phyloP scores from a whole-genome alignment of 2,329 filamentous ascomycete species.

The Cladosporium sp. region DNA sequence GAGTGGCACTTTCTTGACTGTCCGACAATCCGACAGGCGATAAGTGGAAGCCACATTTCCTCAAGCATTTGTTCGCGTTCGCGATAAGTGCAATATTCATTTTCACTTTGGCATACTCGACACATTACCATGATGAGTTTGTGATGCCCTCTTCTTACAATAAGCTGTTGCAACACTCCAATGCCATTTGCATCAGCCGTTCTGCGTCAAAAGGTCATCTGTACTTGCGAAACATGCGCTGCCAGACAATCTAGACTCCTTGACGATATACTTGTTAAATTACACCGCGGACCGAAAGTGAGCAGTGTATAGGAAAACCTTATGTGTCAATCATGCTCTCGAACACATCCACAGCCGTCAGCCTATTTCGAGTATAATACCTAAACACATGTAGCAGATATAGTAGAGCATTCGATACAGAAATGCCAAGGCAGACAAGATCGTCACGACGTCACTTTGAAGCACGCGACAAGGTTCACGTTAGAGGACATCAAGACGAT shows the following conservation, averaged over 20 bases:
- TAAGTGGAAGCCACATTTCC: slow-evolving; percentile 6
- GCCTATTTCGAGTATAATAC: background rate
- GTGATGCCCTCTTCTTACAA: no score
- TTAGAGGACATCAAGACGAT: background rate
- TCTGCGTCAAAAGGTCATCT: background rate
- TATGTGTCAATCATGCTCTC: background rate
- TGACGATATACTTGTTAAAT: background rate
- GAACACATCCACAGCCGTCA: background rate
- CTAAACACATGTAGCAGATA: background rate
- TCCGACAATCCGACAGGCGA: background rate
- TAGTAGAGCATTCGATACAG: background rate
- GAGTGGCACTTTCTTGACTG: slow-evolving; percentile 8
- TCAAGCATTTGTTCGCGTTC: background rate
- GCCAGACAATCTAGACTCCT: background rate
- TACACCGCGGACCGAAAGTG: background rate
- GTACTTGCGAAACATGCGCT: background rate
- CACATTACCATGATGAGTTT: no score
- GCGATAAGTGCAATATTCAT: background rate
- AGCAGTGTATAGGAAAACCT: background rate
- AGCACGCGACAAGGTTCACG: slow-evolving; percentile 2
- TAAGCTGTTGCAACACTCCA: background rate
- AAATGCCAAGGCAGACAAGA: background rate
- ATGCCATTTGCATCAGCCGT: background rate
- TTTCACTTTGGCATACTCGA: no score
- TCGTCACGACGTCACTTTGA: background rate